These are phyloP conservation scores for Hericium rajendrae DNA, from an alignment of 768 basidiomycete genomes.

Conservation along the genomic window DNA sequence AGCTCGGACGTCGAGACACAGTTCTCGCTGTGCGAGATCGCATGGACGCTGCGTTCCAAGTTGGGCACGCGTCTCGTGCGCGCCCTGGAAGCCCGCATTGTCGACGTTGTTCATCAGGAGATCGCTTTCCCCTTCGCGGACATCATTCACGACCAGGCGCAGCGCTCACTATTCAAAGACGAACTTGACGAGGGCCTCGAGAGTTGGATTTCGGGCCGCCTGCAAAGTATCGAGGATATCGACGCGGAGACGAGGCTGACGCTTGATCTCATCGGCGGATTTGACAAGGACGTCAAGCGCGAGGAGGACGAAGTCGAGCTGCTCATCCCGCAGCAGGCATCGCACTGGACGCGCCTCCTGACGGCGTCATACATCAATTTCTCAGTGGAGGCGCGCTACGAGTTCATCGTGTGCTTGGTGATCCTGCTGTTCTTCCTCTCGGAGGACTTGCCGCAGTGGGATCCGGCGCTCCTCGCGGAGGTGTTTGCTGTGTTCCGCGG, in stretches of 20 bases:
- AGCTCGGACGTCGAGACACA: conserved; percentile 38
- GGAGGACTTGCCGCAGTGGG: conserved; percentile 53
- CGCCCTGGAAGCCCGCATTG: conserved; percentile 46
- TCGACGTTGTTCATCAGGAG: conserved; percentile 66
- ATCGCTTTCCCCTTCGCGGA: conserved; percentile 70
- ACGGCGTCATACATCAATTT: conserved; percentile 53
- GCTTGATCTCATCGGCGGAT: conserved; percentile 64
- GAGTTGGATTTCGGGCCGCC: conserved; percentile 50
- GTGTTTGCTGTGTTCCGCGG: conserved; percentile 77
- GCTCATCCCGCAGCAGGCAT: conserved; percentile 40
- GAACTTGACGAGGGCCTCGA: conserved; percentile 49
- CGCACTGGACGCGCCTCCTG: conserved; percentile 54
- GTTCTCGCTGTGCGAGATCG: conserved; percentile 46
- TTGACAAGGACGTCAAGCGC: conserved; percentile 58
- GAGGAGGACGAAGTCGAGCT: conserved; percentile 65
- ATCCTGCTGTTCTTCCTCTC: conserved; percentile 63
- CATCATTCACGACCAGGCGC: conserved; percentile 58
- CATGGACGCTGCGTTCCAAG: conserved; percentile 54
- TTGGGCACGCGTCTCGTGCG: conserved; percentile 26
- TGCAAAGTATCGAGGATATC: conserved; percentile 48
- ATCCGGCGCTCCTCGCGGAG: conserved; percentile 56
- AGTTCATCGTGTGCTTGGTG: conserved; percentile 57
- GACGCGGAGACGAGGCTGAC: conserved; percentile 44
- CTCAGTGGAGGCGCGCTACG: conserved; percentile 66
- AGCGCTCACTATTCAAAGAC: conserved; percentile 41